Evolutionary conservation across 345 rosid genomes (phyloP).

Genomic region (Gossypium longicalyx): DNA sequence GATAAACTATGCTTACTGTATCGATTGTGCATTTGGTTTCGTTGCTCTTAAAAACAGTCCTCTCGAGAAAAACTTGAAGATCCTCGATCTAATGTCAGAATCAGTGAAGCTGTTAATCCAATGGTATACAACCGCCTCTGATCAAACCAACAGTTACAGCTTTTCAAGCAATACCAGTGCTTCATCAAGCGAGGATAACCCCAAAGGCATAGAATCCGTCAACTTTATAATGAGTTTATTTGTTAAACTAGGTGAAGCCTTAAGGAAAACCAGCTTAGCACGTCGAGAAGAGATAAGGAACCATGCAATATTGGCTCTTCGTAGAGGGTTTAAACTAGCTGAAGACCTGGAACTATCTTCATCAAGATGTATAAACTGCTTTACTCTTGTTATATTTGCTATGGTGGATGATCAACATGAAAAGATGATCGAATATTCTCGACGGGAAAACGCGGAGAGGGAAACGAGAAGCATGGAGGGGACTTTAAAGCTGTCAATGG

Average conservation of each 20-base stretch:
- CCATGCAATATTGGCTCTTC: constrained; percentile 50
- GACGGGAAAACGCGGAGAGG: constrained; percentile 67
- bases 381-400: constrained; percentile 52
- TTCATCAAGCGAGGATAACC: constrained; percentile 46
- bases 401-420: constrained; percentile 86
- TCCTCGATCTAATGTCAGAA: constrained; percentile 67
- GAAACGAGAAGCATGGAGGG: constrained; percentile 93
- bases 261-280: constrained; percentile 72
- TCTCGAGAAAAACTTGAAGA: constrained; percentile 59
- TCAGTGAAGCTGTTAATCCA: constrained; percentile 47
- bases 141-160: constrained; percentile 38
- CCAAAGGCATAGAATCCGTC: constrained; percentile 27
- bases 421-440: constrained; percentile 76
- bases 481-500: constrained; percentile 63
- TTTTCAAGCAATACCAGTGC: constrained; percentile 42
- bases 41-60: constrained; percentile 67
- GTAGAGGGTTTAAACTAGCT: constrained; percentile 44
- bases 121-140: constrained; percentile 47
- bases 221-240: constrained; percentile 46
- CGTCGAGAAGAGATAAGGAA: constrained; percentile 82
- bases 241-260: constrained; percentile 73
- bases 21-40: constrained; percentile 80
- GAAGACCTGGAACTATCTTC: constrained; percentile 68
- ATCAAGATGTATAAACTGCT: constrained; percentile 49
- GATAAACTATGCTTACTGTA: constrained; percentile 56